Evolutionary conservation across 306 rosid genomes (phyloP), one percentile per base, ranked within the genome.

Genomic region (Abrus pulchellus): DNA sequence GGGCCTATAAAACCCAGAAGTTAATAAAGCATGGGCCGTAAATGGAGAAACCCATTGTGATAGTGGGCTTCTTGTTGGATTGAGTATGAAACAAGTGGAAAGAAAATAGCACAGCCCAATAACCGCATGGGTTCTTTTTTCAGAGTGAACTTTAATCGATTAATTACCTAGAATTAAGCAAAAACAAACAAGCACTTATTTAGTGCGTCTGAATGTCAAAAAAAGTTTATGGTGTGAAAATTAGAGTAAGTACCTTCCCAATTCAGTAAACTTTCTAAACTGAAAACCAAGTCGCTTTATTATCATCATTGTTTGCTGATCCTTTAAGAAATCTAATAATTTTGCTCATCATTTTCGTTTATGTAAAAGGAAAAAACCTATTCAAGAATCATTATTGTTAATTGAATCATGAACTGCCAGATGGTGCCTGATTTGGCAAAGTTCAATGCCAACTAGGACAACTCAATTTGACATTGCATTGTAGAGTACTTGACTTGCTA

Each of bases 401-500:
- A 12, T 59, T 43, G 60, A 20, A 34, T 33, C n/a, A 49, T n/a
- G 53, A 67, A 7, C 32, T 60, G 47, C 12, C 30, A 69, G 53
- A 77, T 30, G 14, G 48, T 33, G 20, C 55, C 62, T 63, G 34
- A 34, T 50, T 63, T 64, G 63, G 80, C n/a, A 36, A 44, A 30
- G 56, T 63, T 43, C 50, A 68, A 14, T 7, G 45, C 36, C 64
- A 52, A 29, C 34, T 53, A 52, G 20, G 43, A 63, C 62, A 56
- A 57, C 76, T 12, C 14, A 14, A 47, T 20, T 59, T 50, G 10
- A 34, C 9, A 30, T 55, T 1, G 60, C 33, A 9, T 0, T 43
- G 30, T 43, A 20, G 49, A 56, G 59, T 32, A 45, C 10, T 56
- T 45, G 36, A 67, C 9, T 53, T 77, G 43, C 10, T 30, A 75